Conservation (phyloP, 2,329 filamentous ascomycete genomes). For the Emergomyces pasteurianus region DNA sequence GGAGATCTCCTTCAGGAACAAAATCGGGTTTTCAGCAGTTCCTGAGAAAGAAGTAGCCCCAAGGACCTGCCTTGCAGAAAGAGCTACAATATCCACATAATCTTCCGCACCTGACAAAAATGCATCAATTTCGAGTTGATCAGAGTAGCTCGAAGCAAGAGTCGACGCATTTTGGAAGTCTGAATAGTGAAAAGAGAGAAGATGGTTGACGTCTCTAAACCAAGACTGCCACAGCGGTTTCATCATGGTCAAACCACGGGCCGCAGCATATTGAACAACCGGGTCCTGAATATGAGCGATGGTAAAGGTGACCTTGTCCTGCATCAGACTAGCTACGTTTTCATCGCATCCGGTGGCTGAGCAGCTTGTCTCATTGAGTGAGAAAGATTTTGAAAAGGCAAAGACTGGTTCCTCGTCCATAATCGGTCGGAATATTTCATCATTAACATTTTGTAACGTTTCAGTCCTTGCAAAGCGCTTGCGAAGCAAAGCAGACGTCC, state of each 20-base stretch:
- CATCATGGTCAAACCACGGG: conserved; percentile 66
- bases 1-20: conserved; percentile 79
- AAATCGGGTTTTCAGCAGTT: conserved; percentile 55
- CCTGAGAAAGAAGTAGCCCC: conserved; percentile 66
- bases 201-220: conserved; percentile 49
- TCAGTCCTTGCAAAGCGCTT: conserved; percentile 58
- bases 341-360: conserved; percentile 6
- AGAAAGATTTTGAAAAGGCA: conserved; percentile 59
- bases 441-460: conserved; percentile 53
- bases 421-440: conserved; percentile 55
- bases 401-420: conserved; percentile 73
- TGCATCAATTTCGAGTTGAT: conserved; percentile 58
- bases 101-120: conserved; percentile 61
- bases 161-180: conserved; percentile 54
- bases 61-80: conserved; percentile 69
- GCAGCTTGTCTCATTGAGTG: conserved; percentile 28
- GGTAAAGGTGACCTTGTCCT: conserved; percentile 56
- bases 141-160: conserved; percentile 62
- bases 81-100: conserved; percentile 64
- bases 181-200: conserved; percentile 63
- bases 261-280: conserved; percentile 66
- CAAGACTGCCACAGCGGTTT: conserved; percentile 67
- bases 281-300: conserved; percentile 67
- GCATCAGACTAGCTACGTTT: conserved; percentile 14
- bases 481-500: conserved; percentile 53